Evolutionary conservation across 2,329 filamentous ascomycete genomes (phyloP), one percentile per base, ranked within the genome.

Genomic region (Fusarium oligoseptatum): DNA sequence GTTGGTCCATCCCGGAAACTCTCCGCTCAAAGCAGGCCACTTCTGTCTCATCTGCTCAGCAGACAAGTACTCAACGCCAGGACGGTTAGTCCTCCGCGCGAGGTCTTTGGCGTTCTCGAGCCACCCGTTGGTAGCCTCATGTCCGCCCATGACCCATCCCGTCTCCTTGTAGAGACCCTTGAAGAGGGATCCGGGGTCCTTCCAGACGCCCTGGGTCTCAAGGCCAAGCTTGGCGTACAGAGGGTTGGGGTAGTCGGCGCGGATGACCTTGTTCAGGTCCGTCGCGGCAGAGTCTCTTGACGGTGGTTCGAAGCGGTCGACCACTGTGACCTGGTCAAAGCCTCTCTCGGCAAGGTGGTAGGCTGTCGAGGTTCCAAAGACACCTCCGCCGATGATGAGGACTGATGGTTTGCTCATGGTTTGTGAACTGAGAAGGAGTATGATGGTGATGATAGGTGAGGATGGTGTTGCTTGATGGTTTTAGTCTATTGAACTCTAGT

Each of bases 221-320:
- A 81, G 75, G 1, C 78, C 80, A 3, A 90, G 77, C 17, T 88
- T 83, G 1, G 88, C 88, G 71, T 91, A 91, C 71, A 88, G 89
- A 0, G 84, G 82, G 70, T 90, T 88, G 68, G 89, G 87, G 70
- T 91, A 91, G 74, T 91, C 88, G 8, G 86, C 88, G 3, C 89
- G 85, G 61, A 91, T 83, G 67, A 92, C 91, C 80, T 92, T 92
- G 80, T 91, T 92, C 39, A 91, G 78, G 74, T 92, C 89, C 70
- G 90, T 89, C 32, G 85, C 89, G 1, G 89, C 90, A 0, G 90
- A 90, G 75, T 82, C 81, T 3, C 70, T 67, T 6, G 88, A 87
- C 0, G 88, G 88, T 15, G 75, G 60, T 9, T 78, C 75, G 37
- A 80, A 81, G 24, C 81, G 80, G 60, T 89, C 87, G 27, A 87